Conservation (phyloP, 176 grass and related monocot genomes). For the Pontederia paniculata region DNA sequence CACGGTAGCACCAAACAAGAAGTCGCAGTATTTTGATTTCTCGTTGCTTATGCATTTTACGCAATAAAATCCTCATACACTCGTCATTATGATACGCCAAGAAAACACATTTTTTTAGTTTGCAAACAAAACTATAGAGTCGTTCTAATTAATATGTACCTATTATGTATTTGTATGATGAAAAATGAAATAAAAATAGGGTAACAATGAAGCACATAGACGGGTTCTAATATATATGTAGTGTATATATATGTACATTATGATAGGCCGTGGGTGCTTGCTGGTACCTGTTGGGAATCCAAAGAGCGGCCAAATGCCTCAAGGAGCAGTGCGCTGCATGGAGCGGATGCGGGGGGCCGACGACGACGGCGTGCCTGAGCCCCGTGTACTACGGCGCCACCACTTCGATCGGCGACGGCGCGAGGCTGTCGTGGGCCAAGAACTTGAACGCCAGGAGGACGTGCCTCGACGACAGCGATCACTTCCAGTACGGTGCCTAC, state of each 20-base stretch:
- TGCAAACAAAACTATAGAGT: too few relatives aligned
- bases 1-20: too few relatives aligned
- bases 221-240: too few relatives aligned
- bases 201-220: too few relatives aligned
- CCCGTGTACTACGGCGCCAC: slow-evolving; percentile 51
- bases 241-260: not conserved
- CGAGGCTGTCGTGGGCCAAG: slow-evolving; percentile 36
- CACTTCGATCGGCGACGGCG: not conserved
- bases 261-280: slow-evolving; percentile 68
- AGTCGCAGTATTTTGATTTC: too few relatives aligned
- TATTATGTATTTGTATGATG: too few relatives aligned
- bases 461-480: slow-evolving; percentile 40
- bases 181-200: too few relatives aligned
- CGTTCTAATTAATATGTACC: too few relatives aligned
- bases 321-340: slow-evolving; percentile 31
- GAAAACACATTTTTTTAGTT: too few relatives aligned
- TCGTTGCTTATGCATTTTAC: too few relatives aligned
- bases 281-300: slow-evolving; percentile 85
- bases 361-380: slow-evolving; percentile 32
- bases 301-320: slow-evolving; percentile 71
- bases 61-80: too few relatives aligned
- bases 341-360: slow-evolving; percentile 23
- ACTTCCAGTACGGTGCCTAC: slow-evolving; percentile 72
- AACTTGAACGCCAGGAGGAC: slow-evolving; percentile 29
- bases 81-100: too few relatives aligned